Conservation (phyloP, 192 early-diverging fungal genomes). For the Phycomyces blakesleeanus region DNA sequence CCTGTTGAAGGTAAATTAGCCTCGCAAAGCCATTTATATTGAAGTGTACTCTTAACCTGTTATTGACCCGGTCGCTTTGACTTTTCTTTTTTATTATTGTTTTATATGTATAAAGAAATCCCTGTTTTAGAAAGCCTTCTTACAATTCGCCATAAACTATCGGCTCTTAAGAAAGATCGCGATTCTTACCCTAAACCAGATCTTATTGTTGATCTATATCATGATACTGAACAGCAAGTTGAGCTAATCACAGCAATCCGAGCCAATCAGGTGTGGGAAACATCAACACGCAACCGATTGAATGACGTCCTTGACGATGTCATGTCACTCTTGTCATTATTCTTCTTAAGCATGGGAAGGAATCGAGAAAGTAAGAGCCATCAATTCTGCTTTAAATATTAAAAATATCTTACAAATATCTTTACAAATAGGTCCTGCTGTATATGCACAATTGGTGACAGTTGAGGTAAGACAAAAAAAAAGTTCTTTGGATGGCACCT, state of each 20-base stretch:
- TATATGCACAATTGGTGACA: slow-evolving; percentile 71
- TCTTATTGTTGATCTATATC: slow-evolving; percentile 58
- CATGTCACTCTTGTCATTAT: slow-evolving; percentile 72
- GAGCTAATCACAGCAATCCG: slow-evolving; percentile 33
- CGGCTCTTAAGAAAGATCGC: slow-evolving; percentile 72
- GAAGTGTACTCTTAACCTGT: background rate
- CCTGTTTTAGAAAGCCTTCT: slow-evolving; percentile 64
- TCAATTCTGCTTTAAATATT: background rate
- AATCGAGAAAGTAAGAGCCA: slow-evolving; percentile 57
- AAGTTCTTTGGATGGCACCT: slow-evolving; percentile 1
- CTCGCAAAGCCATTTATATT: too few species aligned
- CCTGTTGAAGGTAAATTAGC: background rate
- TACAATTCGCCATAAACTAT: slow-evolving; percentile 65
- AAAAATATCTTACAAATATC: background rate
- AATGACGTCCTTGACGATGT: slow-evolving; percentile 74
- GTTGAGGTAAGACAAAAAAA: slow-evolving; percentile 54
- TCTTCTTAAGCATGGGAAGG: slow-evolving; percentile 72
- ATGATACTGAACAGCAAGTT: slow-evolving; percentile 54
- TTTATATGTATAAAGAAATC: slow-evolving; percentile 39
- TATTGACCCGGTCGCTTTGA: background rate
- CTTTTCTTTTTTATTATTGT: background rate
- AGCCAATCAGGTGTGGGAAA: slow-evolving; percentile 14
- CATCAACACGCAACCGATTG: slow-evolving; percentile 41
- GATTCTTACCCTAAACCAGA: slow-evolving; percentile 62
- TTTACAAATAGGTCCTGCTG: slow-evolving; percentile 48